Evolutionary conservation across 208 protist species (phyloP).

Genomic region (Porcisia hertigi): DNA sequence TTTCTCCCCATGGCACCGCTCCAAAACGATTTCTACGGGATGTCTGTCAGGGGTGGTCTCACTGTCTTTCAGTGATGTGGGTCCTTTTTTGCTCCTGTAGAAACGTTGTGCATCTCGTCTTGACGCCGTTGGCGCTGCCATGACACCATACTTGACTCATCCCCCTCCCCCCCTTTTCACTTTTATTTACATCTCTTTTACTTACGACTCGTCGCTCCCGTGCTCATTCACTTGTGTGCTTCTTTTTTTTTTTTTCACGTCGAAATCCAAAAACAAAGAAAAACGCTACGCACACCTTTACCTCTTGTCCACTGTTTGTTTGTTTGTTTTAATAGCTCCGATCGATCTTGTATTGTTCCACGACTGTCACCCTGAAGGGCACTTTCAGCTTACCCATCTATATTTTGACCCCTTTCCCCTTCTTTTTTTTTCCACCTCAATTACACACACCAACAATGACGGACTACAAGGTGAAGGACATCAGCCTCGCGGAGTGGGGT

Average conservation of each 20-base stretch:
- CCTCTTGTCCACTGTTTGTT: not conserved
- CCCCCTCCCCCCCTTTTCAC: slow-evolving; percentile 12
- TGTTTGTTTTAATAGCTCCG: too few species aligned
- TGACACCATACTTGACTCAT: not conserved
- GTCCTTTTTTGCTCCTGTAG: not conserved
- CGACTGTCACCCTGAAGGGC: not conserved
- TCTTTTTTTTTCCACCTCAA: slow-evolving; percentile 1
- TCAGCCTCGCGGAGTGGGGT: slow-evolving; percentile 96
- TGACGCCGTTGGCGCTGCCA: not conserved
- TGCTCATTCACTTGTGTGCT: too few species aligned
- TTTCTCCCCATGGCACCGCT: not conserved
- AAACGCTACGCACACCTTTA: not conserved
- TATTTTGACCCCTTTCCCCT: not conserved
- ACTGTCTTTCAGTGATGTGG: not conserved
- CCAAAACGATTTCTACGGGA: not conserved
- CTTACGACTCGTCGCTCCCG: not conserved
- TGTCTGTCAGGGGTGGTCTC: not conserved
- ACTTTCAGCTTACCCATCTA: not conserved
- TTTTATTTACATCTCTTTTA: slow-evolving; percentile 26
- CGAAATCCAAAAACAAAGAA: too few species aligned
- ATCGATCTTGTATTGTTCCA: not conserved
- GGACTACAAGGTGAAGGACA: slow-evolving; percentile 97
- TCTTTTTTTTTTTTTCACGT: too few species aligned
- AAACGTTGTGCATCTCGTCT: not conserved
- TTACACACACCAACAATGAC: slow-evolving; percentile 45